Conservation (phyloP, 352 stramenopile genomes). For the Pythium aquatile region DNA sequence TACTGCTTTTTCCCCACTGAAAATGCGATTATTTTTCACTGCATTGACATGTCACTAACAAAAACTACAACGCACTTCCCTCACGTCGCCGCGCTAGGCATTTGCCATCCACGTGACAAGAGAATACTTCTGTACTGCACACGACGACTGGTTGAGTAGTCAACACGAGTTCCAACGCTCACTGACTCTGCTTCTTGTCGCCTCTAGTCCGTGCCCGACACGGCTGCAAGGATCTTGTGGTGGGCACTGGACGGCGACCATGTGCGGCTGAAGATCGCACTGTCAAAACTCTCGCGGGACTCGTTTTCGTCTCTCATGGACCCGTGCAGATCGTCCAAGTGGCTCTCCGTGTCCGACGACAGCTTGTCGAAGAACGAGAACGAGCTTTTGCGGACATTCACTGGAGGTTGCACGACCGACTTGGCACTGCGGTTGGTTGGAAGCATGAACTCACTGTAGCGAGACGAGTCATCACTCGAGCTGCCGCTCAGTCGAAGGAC, state of each 20-base stretch:
- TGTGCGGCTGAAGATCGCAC: constrained; percentile 28
- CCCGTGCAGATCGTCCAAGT: constrained; percentile 50
- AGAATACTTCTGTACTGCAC: no score
- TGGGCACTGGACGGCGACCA: constrained; percentile 28
- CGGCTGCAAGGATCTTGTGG: constrained; percentile 28
- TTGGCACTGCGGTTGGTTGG: constrained; percentile 45
- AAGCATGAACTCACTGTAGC: constrained; percentile 41
- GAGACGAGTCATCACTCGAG: constrained; percentile 71
- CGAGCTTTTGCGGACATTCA: constrained; percentile 56
- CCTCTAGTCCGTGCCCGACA: constrained; percentile 18
- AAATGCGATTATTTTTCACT: background rate
- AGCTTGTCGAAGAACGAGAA: constrained; percentile 89
- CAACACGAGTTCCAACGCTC: no score
- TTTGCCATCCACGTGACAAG: no score
- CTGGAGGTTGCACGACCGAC: constrained; percentile 28
- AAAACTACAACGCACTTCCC: no score
- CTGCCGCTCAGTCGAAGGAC: constrained; percentile 52
- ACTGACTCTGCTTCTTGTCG: background rate
- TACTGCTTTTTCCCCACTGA: background rate
- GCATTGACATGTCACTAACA: no score
- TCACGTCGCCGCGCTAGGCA: no score
- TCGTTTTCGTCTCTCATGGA: constrained; percentile 38
- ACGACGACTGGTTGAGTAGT: no score
- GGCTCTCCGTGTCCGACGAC: constrained; percentile 65
- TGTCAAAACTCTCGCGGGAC: constrained; percentile 25